Conservation (phyloP, 805 yeast species). For the Suhomyces emberorum region DNA sequence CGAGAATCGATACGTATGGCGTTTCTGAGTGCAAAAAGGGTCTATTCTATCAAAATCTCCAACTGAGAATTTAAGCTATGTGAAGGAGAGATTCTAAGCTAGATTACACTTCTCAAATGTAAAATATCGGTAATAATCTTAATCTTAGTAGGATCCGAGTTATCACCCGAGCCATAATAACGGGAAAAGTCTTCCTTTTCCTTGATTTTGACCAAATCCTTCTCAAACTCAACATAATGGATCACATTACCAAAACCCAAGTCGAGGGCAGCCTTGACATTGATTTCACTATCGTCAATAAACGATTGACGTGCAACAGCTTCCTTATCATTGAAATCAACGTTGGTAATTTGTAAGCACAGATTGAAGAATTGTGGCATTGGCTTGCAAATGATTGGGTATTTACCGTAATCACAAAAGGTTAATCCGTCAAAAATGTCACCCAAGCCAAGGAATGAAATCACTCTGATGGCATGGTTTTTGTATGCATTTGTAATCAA, state of each 20-base stretch:
- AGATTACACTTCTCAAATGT: constrained; percentile 36
- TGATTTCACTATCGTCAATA: constrained; percentile 83
- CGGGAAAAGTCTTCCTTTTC: constrained; percentile 26
- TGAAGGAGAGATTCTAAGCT: too few relatives aligned
- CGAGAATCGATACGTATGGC: too few relatives aligned
- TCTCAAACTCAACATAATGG: constrained; percentile 72
- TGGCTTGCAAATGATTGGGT: constrained; percentile 86
- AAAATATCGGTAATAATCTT: constrained; percentile 54
- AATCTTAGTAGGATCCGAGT: constrained; percentile 30
- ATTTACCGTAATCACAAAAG: constrained; percentile 77
- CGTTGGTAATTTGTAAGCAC: constrained; percentile 65
- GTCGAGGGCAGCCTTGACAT: constrained; percentile 67
- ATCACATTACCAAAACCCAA: constrained; percentile 71
- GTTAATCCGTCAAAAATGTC: constrained; percentile 93
- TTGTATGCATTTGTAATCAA: constrained; percentile 91
- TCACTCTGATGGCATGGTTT: constrained; percentile 81
- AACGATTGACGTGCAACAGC: constrained; percentile 55
- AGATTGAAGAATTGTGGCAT: constrained; percentile 62
- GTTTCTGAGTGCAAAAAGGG: too few relatives aligned
- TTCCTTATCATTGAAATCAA: constrained; percentile 29
- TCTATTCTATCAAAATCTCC: too few relatives aligned
- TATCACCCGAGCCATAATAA: constrained; percentile 35
- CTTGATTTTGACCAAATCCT: constrained; percentile 40
- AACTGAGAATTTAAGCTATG: too few relatives aligned
- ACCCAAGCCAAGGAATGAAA: constrained; percentile 80